A percentile compares a stretch with the other conserved stretches of the same genome.
Evolutionary conservation across 2,329 filamentous ascomycete species (phyloP).

Genomic region (Apiospora pterosperma): DNA sequence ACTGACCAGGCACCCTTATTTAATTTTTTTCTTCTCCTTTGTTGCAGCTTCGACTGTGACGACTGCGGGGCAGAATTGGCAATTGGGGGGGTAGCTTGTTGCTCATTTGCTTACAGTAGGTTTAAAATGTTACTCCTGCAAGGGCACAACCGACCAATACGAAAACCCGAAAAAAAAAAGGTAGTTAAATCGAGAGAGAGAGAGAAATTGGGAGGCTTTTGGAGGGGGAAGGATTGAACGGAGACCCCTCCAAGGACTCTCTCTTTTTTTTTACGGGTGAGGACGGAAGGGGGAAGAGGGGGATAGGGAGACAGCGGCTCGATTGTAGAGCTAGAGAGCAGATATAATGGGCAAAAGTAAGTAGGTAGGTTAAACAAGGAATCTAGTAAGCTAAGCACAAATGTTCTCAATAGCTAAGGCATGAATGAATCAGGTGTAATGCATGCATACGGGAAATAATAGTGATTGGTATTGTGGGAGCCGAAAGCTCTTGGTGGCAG

Average conservation of each 20-base stretch:
- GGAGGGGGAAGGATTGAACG: not conserved
- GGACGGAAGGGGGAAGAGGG: slow-evolving; percentile 1
- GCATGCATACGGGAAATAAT: slow-evolving; percentile 13
- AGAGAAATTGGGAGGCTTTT: not conserved
- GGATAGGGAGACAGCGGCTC: not conserved
- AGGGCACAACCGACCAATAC: not conserved
- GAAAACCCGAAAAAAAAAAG: not conserved
- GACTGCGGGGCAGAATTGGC: slow-evolving; percentile 2
- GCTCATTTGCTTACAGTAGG: slow-evolving; percentile 6
- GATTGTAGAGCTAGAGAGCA: not conserved
- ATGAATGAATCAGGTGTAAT: slow-evolving; percentile 5
- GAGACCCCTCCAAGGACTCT: not conserved
- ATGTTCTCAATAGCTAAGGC: not conserved
- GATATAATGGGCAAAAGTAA: not conserved
- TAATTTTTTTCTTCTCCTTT: not conserved
- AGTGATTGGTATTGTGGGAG: slow-evolving; percentile 10
- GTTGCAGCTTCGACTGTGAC: not conserved
- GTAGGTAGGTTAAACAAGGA: not conserved
- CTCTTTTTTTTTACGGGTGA: not conserved
- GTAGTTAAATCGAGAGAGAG: no score
- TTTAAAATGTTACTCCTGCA: not conserved
- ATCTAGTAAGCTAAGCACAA: not conserved
- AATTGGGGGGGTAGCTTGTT: not conserved
- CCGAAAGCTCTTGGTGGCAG: slow-evolving; percentile 29
- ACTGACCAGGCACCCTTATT: not conserved